phyloP scores from a whole-genome alignment of 129 eudicot species.

The Mikania micrantha region DNA sequence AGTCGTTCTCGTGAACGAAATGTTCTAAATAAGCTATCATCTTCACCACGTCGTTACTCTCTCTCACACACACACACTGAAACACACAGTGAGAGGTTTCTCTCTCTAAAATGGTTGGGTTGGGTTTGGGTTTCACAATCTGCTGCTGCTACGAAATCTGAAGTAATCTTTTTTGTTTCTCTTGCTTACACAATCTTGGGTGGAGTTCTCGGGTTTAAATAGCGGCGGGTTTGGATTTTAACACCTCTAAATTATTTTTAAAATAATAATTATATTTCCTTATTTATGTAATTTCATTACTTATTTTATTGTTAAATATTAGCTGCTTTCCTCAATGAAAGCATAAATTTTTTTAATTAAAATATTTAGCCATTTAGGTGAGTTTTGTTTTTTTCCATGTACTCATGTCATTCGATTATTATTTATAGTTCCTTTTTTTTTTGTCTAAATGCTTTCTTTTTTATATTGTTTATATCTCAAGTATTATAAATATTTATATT shows the following conservation, averaged over 20 bases:
- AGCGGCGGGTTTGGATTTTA: constrained; percentile 34
- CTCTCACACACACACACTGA: constrained; percentile 8
- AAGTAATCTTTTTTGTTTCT: constrained; percentile 29
- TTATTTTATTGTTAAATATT: no score
- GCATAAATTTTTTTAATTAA: no score
- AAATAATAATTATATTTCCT: no score
- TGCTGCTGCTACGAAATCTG: constrained; percentile 11
- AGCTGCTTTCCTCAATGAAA: no score
- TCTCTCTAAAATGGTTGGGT: neutral
- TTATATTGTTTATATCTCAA: no score
- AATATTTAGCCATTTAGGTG: no score
- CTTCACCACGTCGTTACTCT: constrained; percentile 10
- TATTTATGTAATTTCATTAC: no score
- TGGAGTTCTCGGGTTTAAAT: constrained; percentile 29
- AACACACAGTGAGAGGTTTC: constrained; percentile 16
- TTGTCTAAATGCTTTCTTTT: no score
- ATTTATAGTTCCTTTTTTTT: no score
- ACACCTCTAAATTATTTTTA: neutral
- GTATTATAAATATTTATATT: no score
- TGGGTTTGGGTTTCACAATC: neutral
- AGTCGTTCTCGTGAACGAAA: constrained; percentile 50
- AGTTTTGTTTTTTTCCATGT: no score
- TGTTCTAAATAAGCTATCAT: constrained; percentile 64
- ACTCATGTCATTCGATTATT: no score
- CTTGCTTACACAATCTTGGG: constrained; percentile 8